Base-by-base conservation (phyloP, 2,329 filamentous ascomycete species). In the Phialophora chinensis region DNA sequence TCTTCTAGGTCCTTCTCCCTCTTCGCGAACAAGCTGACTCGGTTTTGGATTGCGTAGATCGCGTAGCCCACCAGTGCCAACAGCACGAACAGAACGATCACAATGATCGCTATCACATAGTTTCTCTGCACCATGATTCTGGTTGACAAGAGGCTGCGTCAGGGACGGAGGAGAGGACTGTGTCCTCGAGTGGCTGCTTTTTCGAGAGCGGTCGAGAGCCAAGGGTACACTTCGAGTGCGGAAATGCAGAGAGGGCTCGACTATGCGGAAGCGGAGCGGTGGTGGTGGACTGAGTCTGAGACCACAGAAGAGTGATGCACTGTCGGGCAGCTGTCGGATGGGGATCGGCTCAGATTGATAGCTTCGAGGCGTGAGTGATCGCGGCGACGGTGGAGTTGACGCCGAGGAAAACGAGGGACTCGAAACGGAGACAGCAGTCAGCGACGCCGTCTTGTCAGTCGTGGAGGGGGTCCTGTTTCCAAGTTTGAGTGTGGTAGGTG, bases 21-120 rank as follows among this genome's bases (percentile, higher is more conserved):
- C 65, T 70, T 71, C 17, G 72, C 68, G 49, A 75, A 75, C 60
- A 76, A 58, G 20, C 69, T 71, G 54, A 80, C 69, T 58, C 69
- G 66, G 68, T 75, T 76, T 66, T 77, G 74, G n/a, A 77, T 65
- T 38, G 74, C 74, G 65, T 76, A 78, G 64, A 78, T 77, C 17
- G 71, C 68, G 69, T 76, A 77, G 4, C 78, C 80, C 49, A 79
- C 77, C 29, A 80, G 66, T 23, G 79, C 79, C 47, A 84, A 78
- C 55, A 83, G 66, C 59, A 84, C 66, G 72, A 83, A 83, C 62
- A 84, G 76, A 53, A 81, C 68, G 70, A 84, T 82, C 69, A 84
- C 78, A 72, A 84, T 84, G 65, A 84, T 78, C 14, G 81, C 82
- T 68, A 84, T 81, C 71, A 80, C 76, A 72, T 82, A 77, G 74